A percentile compares a stretch with the other conserved stretches of the same genome.
Evolutionary conservation across 176 grass and related monocot genomes (phyloP).

Genomic region (Pontederia paniculata): DNA sequence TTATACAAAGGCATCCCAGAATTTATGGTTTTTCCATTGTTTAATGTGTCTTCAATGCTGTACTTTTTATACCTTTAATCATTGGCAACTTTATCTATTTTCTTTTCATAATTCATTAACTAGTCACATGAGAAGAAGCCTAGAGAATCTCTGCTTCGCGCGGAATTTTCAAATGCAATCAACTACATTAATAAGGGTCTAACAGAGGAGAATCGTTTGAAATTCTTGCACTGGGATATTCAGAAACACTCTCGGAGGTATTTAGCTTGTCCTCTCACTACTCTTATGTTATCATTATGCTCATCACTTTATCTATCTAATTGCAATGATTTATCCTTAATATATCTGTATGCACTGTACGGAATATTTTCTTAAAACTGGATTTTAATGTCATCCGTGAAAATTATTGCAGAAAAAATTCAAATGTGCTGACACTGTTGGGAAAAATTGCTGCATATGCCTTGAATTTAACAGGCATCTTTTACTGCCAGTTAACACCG

Average conservation of each 20-base stretch:
- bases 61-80: conserved; percentile 17
- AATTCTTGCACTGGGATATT: conserved; percentile 97
- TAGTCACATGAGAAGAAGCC: conserved; percentile 96
- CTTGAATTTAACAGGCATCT: conserved; percentile 62
- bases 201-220: conserved; percentile 47
- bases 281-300: background rate
- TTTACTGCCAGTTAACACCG: conserved; percentile 49
- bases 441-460: conserved; percentile 65
- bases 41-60: conserved; percentile 15
- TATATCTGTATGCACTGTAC: background rate
- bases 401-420: conserved; percentile 52
- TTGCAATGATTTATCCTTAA: background rate
- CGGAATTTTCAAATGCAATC: conserved; percentile 87
- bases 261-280: background rate
- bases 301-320: background rate
- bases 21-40: conserved; percentile 10
- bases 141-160: conserved; percentile 83
- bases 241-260: conserved; percentile 89
- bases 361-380: background rate
- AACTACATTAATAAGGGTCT: conserved; percentile 76
- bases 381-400: background rate
- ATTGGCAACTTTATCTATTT: conserved; percentile 1
- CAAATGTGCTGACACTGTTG: conserved; percentile 57
- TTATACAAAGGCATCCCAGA: background rate
- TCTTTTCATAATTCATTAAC: conserved; percentile 14